These are phyloP conservation scores for Trebouxia sp. DNA, from an alignment of 139 green algal genomes.

Conservation along the genomic window DNA sequence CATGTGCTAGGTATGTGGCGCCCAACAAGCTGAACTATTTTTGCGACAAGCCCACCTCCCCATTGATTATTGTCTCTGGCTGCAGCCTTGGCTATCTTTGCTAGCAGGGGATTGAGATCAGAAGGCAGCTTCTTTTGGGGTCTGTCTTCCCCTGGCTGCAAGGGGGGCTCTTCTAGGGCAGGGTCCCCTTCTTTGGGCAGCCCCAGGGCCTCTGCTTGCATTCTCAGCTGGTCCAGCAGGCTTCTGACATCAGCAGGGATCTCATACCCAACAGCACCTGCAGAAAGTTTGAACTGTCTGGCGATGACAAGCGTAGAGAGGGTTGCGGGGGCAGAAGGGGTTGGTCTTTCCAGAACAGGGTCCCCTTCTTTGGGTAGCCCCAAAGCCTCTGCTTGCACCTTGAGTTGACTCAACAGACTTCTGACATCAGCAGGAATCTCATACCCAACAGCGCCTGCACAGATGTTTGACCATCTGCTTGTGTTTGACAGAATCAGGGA, in stretches of 20 bases:
- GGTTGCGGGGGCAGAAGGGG: too few species aligned
- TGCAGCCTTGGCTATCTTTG: background rate
- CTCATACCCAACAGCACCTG: background rate
- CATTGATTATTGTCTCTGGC: background rate
- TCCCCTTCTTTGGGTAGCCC: background rate
- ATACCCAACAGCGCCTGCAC: background rate
- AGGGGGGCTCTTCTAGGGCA: background rate
- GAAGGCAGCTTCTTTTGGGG: constrained; percentile 1
- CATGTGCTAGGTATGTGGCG: too few species aligned
- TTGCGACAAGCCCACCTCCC: background rate
- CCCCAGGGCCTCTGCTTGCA: background rate
- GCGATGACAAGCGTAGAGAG: too few species aligned
- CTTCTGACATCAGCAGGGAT: background rate
- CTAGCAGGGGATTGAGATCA: background rate
- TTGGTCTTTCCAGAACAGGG: background rate
- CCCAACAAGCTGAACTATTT: too few species aligned
- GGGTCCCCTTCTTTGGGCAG: background rate
- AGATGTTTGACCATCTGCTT: too few species aligned
- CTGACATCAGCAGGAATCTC: background rate
- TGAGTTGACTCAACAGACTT: background rate
- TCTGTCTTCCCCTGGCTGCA: background rate
- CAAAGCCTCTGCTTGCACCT: background rate
- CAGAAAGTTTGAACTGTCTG: too few species aligned
- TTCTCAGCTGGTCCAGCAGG: constrained; percentile 4
- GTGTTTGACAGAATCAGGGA: too few species aligned